These are phyloP conservation scores for Pythium coloratum DNA, from an alignment of 352 stramenopile species.

Conservation along the genomic window DNA sequence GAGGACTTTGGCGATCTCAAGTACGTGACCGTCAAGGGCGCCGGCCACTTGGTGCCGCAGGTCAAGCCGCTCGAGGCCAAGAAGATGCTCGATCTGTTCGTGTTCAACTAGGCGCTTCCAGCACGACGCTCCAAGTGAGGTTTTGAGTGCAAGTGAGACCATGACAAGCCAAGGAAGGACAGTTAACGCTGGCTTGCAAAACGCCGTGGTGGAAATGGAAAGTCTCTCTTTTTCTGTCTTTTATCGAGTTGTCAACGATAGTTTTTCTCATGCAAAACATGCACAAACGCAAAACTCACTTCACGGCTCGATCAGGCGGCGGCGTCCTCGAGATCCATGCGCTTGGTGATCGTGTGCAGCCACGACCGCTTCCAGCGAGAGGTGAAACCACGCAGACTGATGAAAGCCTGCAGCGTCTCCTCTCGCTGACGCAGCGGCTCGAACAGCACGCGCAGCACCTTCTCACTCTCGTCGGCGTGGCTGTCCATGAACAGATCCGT, in stretches of 20 bases:
- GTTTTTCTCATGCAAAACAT: background rate
- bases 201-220: background rate
- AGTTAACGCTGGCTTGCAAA: background rate
- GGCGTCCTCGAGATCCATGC: conserved; percentile 13
- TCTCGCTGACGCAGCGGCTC: conserved; percentile 2
- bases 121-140: too few relatives aligned
- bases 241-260: background rate
- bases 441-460: background rate
- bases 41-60: conserved; percentile 88
- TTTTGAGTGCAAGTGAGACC: background rate
- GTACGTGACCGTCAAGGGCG: conserved; percentile 91
- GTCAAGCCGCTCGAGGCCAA: conserved; percentile 73
- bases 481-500: conserved; percentile 12
- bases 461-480: background rate
- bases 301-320: background rate
- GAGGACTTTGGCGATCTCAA: conserved; percentile 79
- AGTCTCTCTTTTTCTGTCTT: background rate
- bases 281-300: background rate
- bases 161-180: background rate
- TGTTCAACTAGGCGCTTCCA: conserved; percentile 39
- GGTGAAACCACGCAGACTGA: conserved; percentile 3
- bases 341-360: conserved; percentile 12
- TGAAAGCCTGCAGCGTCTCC: conserved; percentile 6
- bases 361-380: conserved; percentile 14
- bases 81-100: conserved; percentile 71